Base-by-base conservation (phyloP, 1,284 basidiomycete genomes). In the Ceratobasidium sp. region DNA sequence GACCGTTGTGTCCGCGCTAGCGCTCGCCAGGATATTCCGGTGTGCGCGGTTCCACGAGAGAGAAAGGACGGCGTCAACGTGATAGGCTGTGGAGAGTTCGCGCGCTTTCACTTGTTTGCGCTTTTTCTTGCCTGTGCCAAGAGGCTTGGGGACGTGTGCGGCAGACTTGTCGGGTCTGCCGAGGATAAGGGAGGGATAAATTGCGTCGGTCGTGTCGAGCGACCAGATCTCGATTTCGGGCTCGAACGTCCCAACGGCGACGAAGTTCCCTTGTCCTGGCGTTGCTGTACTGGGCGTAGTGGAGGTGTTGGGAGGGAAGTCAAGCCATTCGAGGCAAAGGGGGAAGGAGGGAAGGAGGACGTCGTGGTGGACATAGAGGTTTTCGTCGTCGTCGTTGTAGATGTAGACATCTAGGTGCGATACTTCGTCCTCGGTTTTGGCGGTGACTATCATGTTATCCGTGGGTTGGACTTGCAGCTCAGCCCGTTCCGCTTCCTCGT, bases 161-260 rank as follows among this genome's bases (percentile, higher is more conserved):
- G 90, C 88, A n/a, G 93, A 92, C 79, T 91, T 89, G 80, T 96
- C 91, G 2, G 93, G 91, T 53, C 94, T 90, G 11, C 98, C 98
- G 31, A 99, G 90, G 73, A 99, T 90, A 74, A 92, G 91, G 77
- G 93, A 89, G 0, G 98, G 98, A 81, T 98, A 99, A 85, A 98
- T 92, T 11, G 94, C 91, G 80, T 99, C 98, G 69, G 99, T 88
- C 29, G 92, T 87, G 81, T 99, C 96, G 77, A 98, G 87, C 54
- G 94, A 95, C 96, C 97, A 99, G 78, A 99, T 96, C 83, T 99
- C 98, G 79, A 99, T 98, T 80, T 97, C 95, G 16, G 97, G 97
- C 79, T 99, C 97, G 78, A 99, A 91, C 2, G 96, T 97, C 11
- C 96, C 97, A 16, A 99, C 96, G 1, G 98, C 98, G 78, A 99